Evolutionary conservation across 2,329 filamentous ascomycete species (phyloP).

Genomic region (Diaporthe citri): DNA sequence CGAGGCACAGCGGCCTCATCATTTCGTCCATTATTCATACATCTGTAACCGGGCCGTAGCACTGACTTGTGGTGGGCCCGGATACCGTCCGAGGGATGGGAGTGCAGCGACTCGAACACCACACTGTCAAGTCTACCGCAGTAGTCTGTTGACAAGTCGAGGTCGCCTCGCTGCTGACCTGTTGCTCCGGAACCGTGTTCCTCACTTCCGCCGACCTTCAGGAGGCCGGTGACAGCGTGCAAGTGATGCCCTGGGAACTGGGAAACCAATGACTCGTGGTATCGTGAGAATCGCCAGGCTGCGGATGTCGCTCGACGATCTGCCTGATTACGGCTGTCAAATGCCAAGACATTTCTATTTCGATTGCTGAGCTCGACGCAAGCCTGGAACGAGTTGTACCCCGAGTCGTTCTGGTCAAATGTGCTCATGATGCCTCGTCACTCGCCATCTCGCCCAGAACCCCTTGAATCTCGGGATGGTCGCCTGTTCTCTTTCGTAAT

Average conservation of each 20-base stretch:
- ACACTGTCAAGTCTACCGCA: slow-evolving; percentile 25
- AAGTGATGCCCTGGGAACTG: slow-evolving; percentile 16
- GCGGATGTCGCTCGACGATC: slow-evolving; percentile 27
- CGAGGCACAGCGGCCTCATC: slow-evolving; percentile 32
- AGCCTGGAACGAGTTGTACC: slow-evolving; percentile 8
- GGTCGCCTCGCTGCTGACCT: slow-evolving; percentile 17
- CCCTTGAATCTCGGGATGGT: slow-evolving; percentile 27
- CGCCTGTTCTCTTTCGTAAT: slow-evolving; percentile 25
- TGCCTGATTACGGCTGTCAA: slow-evolving; percentile 9
- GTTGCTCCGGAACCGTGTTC: slow-evolving; percentile 14
- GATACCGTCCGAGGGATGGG: slow-evolving; percentile 36
- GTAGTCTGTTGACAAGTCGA: slow-evolving; percentile 32
- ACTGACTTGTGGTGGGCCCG: slow-evolving; percentile 29
- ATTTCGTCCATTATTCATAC: slow-evolving; percentile 29
- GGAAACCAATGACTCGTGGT: slow-evolving; percentile 28
- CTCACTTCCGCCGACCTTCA: slow-evolving; percentile 29
- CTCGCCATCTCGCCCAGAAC: slow-evolving; percentile 23
- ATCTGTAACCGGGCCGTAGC: slow-evolving; percentile 30
- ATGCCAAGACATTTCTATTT: slow-evolving; percentile 19
- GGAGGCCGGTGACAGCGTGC: slow-evolving; percentile 27
- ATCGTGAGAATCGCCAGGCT: slow-evolving; percentile 30
- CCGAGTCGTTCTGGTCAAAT: slow-evolving; percentile 13
- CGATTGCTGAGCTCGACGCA: slow-evolving; percentile 21
- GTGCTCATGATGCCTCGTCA: slow-evolving; percentile 22
- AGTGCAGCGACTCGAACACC: slow-evolving; percentile 34